Conservation (phyloP, 1,284 basidiomycete species). For the Pseudozyma tsukubaensis region DNA sequence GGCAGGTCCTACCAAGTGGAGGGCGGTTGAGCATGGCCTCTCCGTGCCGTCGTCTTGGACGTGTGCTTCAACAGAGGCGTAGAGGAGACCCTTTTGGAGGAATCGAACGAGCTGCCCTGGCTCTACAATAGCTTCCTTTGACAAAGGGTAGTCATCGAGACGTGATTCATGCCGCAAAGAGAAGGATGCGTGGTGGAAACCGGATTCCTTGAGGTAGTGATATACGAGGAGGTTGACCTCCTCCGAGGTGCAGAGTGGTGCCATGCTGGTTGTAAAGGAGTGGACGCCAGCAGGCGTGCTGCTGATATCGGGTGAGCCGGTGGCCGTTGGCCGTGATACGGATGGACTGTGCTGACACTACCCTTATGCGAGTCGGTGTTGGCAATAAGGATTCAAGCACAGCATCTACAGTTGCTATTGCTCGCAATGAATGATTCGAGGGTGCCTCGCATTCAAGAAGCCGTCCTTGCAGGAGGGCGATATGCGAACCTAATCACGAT, state of each 20-base stretch:
- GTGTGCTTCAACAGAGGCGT: conserved; percentile 64
- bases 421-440: too few species aligned
- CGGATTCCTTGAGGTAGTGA: conserved; percentile 68
- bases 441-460: too few species aligned
- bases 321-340: not conserved
- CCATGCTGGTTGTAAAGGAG: conserved; percentile 22
- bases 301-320: not conserved
- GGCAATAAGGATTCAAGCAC: too few species aligned
- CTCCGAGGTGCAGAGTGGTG: conserved; percentile 60
- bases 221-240: conserved; percentile 68
- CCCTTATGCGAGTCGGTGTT: too few species aligned
- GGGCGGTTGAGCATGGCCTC: conserved; percentile 59
- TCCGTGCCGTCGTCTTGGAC: conserved; percentile 59
- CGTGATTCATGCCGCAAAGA: conserved; percentile 65
- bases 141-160: conserved; percentile 63
- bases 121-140: conserved; percentile 63
- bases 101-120: conserved; percentile 63
- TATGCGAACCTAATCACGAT: too few species aligned
- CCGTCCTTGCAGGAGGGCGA: too few species aligned
- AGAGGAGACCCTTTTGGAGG: conserved; percentile 66
- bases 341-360: too few species aligned
- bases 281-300: not conserved
- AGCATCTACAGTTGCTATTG: too few species aligned
- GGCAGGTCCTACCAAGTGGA: conserved; percentile 58
- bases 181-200: conserved; percentile 63